Percentiles rank a stretch among this genome's conserved stretches.
Evolutionary conservation across 257 asterid genomes (phyloP).

Genomic region (Ehretia macrophylla): DNA sequence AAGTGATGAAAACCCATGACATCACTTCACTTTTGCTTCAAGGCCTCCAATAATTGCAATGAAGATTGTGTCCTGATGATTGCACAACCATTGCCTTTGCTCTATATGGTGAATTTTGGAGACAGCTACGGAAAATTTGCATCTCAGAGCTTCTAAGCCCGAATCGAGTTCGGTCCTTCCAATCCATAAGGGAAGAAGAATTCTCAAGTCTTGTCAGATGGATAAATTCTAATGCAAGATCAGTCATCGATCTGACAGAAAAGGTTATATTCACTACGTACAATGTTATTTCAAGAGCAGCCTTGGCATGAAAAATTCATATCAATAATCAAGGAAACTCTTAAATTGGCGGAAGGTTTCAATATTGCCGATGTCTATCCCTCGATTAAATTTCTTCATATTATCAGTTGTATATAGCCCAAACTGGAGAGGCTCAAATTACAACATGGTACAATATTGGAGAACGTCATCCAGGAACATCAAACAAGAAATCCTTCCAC

Average conservation of each 20-base stretch:
- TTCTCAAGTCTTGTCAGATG: background rate
- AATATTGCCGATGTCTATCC: background rate
- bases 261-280: conserved; percentile 9
- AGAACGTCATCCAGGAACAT: conserved; percentile 21
- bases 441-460: conserved; percentile 18
- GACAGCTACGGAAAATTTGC: conserved; percentile 36
- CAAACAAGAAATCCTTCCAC: background rate
- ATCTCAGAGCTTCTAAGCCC: conserved; percentile 29
- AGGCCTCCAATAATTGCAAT: conserved; percentile 24
- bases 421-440: conserved; percentile 16
- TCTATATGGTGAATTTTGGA: conserved; percentile 36
- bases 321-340: conserved; percentile 1
- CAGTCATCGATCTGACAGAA: conserved; percentile 22
- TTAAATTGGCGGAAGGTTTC: background rate
- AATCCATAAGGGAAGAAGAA: conserved; percentile 23
- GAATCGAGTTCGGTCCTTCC: conserved; percentile 29
- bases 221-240: conserved; percentile 14
- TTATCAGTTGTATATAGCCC: conserved; percentile 21
- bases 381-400: background rate
- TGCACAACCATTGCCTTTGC: conserved; percentile 18
- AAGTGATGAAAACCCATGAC: conserved; percentile 34
- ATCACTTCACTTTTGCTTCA: conserved; percentile 21
- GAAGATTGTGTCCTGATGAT: conserved; percentile 17
- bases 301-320: conserved; percentile 17
- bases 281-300: conserved; percentile 16